Conservation (phyloP, 306 rosid genomes). For the Abrus pulchellus region DNA sequence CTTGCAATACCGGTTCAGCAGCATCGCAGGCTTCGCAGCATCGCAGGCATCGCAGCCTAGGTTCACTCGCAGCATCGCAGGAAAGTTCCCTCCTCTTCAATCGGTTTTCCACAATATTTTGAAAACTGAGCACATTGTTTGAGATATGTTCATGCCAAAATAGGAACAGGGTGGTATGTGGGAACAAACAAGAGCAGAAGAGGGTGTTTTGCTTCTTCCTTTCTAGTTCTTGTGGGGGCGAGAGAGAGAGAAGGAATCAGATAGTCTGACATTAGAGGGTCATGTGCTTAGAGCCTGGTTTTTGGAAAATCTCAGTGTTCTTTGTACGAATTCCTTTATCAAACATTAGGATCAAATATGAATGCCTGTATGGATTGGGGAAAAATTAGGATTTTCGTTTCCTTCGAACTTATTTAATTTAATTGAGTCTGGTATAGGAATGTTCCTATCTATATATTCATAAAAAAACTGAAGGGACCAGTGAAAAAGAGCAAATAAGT, state of each 20-base stretch:
- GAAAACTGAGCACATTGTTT: conserved; percentile 26
- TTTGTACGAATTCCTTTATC: no score
- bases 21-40: no score
- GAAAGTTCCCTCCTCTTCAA: no score
- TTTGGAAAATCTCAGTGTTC: conserved; percentile 54
- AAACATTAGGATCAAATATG: no score
- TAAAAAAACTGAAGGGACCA: neutral
- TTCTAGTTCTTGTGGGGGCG: conserved; percentile 37
- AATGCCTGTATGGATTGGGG: no score
- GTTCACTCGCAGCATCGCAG: no score
- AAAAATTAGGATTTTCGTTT: conserved; percentile 16
- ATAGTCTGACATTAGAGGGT: conserved; percentile 79
- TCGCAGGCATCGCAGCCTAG: no score
- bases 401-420: neutral
- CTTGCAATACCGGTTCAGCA: no score
- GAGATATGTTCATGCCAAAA: conserved; percentile 54
- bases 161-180: conserved; percentile 60
- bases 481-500: no score
- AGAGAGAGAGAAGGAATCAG: conserved; percentile 77
- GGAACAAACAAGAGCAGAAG: conserved; percentile 82
- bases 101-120: no score
- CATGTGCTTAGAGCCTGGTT: conserved; percentile 87
- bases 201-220: conserved; percentile 54
- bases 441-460: neutral
- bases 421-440: neutral